Evolutionary conservation across 108 stramenopile genomes (phyloP).

Genomic region (Skeletonema costatum): DNA sequence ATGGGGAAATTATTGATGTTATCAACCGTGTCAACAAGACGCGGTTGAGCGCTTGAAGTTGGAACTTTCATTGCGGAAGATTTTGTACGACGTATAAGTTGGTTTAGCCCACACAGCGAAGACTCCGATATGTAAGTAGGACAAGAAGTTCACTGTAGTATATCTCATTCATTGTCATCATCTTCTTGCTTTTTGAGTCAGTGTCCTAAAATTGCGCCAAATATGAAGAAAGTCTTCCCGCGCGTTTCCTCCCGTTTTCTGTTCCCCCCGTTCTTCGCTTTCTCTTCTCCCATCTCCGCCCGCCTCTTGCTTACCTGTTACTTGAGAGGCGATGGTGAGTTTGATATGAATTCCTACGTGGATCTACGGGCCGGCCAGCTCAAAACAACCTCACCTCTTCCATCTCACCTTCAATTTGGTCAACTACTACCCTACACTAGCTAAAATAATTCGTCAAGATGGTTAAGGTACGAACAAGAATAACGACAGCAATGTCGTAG

Average conservation of each 20-base stretch:
- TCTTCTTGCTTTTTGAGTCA: neutral
- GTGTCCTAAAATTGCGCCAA: no score
- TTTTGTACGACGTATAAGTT: no score
- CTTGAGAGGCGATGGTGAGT: neutral
- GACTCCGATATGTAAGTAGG: no score
- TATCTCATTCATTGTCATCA: no score
- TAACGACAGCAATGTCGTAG: neutral
- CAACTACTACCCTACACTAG: neutral
- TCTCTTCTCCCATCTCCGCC: neutral
- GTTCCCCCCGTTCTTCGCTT: neutral
- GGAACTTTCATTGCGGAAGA: neutral
- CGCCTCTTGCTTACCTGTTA: neutral
- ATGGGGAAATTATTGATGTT: neutral
- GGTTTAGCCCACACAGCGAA: no score
- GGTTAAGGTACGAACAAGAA: neutral
- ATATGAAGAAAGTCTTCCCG: no score
- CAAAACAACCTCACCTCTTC: neutral
- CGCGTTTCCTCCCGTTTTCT: neutral
- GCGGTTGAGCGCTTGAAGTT: neutral
- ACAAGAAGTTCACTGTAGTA: no score
- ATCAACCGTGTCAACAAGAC: no score
- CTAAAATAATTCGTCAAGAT: neutral
- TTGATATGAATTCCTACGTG: neutral
- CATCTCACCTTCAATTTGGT: neutral
- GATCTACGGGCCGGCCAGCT: neutral